These are phyloP conservation scores for Liquidambar formosana DNA, from an alignment of 164 flowering plant genomes.

Conservation along the genomic window DNA sequence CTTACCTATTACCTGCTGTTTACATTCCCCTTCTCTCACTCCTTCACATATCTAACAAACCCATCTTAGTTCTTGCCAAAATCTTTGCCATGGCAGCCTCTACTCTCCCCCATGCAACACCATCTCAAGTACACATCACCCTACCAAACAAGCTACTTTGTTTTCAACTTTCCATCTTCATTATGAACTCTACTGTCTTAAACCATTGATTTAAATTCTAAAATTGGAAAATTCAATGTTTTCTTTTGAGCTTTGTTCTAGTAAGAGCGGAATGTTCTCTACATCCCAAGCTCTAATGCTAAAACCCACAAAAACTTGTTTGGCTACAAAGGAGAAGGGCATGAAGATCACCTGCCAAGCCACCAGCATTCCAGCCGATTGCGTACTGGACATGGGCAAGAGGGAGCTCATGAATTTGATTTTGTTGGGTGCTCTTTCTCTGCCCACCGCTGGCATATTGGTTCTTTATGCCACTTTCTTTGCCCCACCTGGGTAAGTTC, in stretches of 20 bases:
- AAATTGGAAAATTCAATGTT: background rate
- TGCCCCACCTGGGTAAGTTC: conserved; percentile 81
- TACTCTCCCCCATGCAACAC: conserved; percentile 40
- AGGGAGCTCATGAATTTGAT: conserved; percentile 83
- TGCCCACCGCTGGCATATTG: conserved; percentile 71
- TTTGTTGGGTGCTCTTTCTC: conserved; percentile 72
- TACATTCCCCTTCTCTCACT: background rate
- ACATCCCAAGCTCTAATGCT: conserved; percentile 38
- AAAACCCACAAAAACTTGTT: conserved; percentile 30
- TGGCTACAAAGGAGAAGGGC: conserved; percentile 33
- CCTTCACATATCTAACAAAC: background rate
- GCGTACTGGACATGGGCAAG: conserved; percentile 90
- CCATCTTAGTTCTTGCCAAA: background rate
- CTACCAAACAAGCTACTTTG: too few relatives aligned
- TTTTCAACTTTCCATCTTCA: too few relatives aligned
- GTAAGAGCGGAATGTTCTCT: conserved; percentile 57
- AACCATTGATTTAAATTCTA: background rate
- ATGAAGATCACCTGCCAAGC: conserved; percentile 70
- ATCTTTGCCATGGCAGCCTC: conserved; percentile 41
- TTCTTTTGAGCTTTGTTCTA: conserved; percentile 52
- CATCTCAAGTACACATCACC: conserved; percentile 37
- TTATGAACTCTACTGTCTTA: background rate
- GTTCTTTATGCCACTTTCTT: conserved; percentile 75
- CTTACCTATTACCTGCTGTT: too few relatives aligned
- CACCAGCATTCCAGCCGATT: conserved; percentile 65